phyloP scores from a whole-genome alignment of 2,329 filamentous ascomycete species.

The Calonectria fujianensis region DNA sequence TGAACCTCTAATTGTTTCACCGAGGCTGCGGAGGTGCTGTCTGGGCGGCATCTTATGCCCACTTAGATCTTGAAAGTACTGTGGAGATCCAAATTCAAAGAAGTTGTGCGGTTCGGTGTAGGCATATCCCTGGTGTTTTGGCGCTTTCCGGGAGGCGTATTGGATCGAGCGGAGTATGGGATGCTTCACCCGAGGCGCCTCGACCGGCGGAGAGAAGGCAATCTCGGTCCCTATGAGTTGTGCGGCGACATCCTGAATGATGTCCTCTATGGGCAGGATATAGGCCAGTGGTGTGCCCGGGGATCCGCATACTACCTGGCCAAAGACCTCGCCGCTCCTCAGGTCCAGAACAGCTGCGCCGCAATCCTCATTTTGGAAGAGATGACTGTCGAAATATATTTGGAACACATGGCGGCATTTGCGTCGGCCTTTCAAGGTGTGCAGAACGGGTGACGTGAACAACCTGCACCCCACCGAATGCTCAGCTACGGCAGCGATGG shows the following conservation, averaged over 20 bases:
- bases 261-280: constrained; percentile 1
- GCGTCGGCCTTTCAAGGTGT: neutral
- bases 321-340: neutral
- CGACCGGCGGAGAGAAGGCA: neutral
- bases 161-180: neutral
- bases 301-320: neutral
- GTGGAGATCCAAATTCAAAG: neutral
- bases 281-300: neutral
- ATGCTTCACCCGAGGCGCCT: neutral
- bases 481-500: neutral
- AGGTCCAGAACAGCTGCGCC: neutral
- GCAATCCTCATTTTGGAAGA: constrained; percentile 2
- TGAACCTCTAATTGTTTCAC: neutral
- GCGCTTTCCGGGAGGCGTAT: constrained; percentile 1
- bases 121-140: neutral
- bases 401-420: constrained; percentile 3
- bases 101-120: neutral
- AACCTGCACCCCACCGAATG: neutral
- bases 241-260: neutral
- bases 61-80: neutral
- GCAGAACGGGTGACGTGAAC: neutral
- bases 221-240: neutral
- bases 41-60: neutral
- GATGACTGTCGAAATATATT: neutral
- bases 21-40: constrained; percentile 3